These are phyloP conservation scores for Auricularia sp. DNA, from an alignment of 768 basidiomycete species.

Conservation along the genomic window DNA sequence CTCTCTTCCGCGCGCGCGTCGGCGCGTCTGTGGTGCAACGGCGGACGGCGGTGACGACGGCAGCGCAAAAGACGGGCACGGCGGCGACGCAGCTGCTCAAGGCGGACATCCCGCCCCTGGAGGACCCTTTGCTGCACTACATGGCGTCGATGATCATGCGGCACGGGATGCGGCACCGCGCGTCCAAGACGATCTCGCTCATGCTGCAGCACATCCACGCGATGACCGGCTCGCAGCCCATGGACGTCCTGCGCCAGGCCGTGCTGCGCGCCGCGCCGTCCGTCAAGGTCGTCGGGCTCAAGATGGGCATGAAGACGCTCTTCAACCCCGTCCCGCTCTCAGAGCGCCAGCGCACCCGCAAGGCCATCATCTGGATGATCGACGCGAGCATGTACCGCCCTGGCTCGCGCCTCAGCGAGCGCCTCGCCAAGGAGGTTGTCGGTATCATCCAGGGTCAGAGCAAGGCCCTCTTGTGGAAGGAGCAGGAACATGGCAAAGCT, in stretches of 20 bases:
- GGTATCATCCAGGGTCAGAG: constrained; percentile 43
- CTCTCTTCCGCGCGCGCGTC: too few species aligned
- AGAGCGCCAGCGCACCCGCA: constrained; percentile 69
- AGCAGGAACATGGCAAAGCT: constrained; percentile 53
- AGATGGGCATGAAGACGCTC: constrained; percentile 55
- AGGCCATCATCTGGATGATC: constrained; percentile 64
- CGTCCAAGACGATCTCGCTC: constrained; percentile 44
- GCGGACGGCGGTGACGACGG: background rate
- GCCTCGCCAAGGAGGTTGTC: constrained; percentile 73
- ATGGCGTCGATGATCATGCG: constrained; percentile 52
- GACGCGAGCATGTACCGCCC: constrained; percentile 46
- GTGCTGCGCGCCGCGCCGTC: constrained; percentile 60
- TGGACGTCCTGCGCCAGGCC: constrained; percentile 71
- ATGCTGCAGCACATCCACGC: constrained; percentile 65
- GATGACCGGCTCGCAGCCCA: constrained; percentile 65
- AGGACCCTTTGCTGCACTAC: constrained; percentile 65
- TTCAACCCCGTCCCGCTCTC: constrained; percentile 60
- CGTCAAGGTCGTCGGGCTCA: constrained; percentile 46
- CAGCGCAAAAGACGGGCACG: background rate
- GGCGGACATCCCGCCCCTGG: constrained; percentile 54
- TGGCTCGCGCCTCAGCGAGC: constrained; percentile 51
- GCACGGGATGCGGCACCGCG: constrained; percentile 56
- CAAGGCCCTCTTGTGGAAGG: constrained; percentile 49
- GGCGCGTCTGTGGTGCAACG: background rate
- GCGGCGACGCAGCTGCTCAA: constrained; percentile 2